Conservation (phyloP, 2,329 filamentous ascomycete species). For the Fusarium protoensiforme region DNA sequence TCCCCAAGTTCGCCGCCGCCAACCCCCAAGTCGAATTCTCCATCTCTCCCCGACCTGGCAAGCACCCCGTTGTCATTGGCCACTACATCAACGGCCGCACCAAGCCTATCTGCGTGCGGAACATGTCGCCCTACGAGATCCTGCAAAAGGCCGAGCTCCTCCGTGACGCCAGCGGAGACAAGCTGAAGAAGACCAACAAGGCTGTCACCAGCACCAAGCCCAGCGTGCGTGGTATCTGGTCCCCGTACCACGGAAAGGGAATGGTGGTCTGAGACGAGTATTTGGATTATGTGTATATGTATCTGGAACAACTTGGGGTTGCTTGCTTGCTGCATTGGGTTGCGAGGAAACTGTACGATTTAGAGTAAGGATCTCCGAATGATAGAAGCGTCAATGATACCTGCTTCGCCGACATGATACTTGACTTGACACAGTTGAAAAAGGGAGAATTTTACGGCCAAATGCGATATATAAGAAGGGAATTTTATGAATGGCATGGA, state of each 20-base stretch:
- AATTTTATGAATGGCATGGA: background rate
- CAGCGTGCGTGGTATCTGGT: conserved; percentile 77
- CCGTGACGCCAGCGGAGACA: conserved; percentile 80
- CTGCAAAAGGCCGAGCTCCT: conserved; percentile 81
- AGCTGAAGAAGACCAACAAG: conserved; percentile 72
- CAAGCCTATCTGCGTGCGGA: conserved; percentile 89
- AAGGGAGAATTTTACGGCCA: background rate
- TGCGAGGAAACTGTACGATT: conserved; percentile 44
- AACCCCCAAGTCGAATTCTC: conserved; percentile 93
- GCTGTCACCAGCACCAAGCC: conserved; percentile 72
- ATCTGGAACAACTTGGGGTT: conserved; percentile 39
- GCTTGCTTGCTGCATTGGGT: conserved; percentile 42
- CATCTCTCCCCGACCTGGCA: conserved; percentile 88
- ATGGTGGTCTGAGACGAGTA: conserved; percentile 58
- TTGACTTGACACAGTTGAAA: background rate
- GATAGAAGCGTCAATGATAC: conserved; percentile 26
- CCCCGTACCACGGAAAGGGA: conserved; percentile 73
- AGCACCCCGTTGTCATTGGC: conserved; percentile 89
- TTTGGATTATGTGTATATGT: conserved; percentile 40
- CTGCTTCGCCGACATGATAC: background rate
- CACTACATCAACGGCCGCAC: conserved; percentile 92
- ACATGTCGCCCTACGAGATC: conserved; percentile 83
- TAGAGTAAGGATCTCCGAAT: conserved; percentile 36
- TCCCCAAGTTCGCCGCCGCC: conserved; percentile 80
- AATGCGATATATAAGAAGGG: background rate